These are phyloP conservation scores for Ehretia macrophylla DNA, from an alignment of 257 asterid species.

Conservation along the genomic window DNA sequence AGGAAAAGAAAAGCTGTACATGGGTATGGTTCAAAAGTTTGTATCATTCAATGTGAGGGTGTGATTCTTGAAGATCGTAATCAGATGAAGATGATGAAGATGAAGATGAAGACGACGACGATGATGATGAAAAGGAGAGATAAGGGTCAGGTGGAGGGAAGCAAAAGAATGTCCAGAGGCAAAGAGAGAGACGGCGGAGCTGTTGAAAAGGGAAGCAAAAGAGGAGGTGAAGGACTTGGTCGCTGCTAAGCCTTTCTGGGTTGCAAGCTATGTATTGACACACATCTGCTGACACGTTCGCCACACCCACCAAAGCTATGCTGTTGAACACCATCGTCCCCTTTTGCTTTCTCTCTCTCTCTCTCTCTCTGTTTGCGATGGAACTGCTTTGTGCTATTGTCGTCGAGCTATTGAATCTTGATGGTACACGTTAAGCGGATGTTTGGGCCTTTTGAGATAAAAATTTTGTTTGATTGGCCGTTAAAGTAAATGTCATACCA, in stretches of 20 bases:
- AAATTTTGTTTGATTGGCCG: too few relatives aligned
- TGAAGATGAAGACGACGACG: constrained; percentile 10
- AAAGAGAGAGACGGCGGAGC: constrained; percentile 62
- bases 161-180: constrained; percentile 71
- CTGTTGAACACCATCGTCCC: constrained; percentile 68
- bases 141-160: constrained; percentile 38
- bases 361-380: not conserved
- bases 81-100: constrained; percentile 23
- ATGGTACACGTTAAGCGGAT: not conserved
- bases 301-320: constrained; percentile 54
- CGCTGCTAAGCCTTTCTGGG: constrained; percentile 61
- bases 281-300: constrained; percentile 56
- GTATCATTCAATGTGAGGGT: not conserved
- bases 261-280: constrained; percentile 86
- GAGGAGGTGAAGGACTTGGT: constrained; percentile 65
- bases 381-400: not conserved
- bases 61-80: not conserved
- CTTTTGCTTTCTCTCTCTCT: not conserved
- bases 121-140: not conserved
- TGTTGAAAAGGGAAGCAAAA: constrained; percentile 76
- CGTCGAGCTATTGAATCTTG: not conserved
- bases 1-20: not conserved
- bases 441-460: too few relatives aligned
- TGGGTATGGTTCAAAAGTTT: not conserved
- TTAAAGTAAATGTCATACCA: too few relatives aligned